Evolutionary conservation across 2,329 filamentous ascomycete genomes (phyloP), one percentile per base, ranked within the genome.

Genomic region (Exophiala mesophila): DNA sequence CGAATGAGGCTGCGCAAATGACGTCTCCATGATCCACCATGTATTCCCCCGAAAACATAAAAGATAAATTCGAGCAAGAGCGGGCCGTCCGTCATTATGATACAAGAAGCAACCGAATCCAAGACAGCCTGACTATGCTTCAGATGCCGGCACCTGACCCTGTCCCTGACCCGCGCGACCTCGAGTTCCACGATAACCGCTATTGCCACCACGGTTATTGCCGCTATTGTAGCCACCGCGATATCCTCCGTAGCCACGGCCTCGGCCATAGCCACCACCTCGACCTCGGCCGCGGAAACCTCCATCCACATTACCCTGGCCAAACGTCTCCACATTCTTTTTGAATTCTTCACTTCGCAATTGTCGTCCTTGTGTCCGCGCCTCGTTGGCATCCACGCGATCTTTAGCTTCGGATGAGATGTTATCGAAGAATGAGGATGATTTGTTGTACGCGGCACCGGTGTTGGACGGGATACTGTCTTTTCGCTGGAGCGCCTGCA

Each of bases 261-360:
- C 72, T 47, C 72, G 63, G 23, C 74, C 74, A 39, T 74, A 69
- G 18, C 83, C 82, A 36, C 84, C 77, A 16, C 86, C 85, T 44
- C 88, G 81, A 24, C 85, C 85, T 31, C 88, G 78, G 20, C 88
- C 86, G 38, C 88, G 82, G 65, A 82, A 92, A 51, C 85, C 83
- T 39, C 81, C 80, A 48, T 98, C 92, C 16, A 98, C 89, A 55
- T 88, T 96, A 39, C 89, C 89, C 63, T 97, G 89, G 6, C 92
- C 92, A 55, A 98, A 98, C 0, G 92, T 98, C 68, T 98, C 92
- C 60, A 98, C 85, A 62, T 97, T 97, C 69, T 88, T 88, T 63
- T 83, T 88, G 62, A 94, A 86, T 63, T 97, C 92, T 63, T 97
- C 88, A 28, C 82, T 83, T 40, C 92, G 82, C 80, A 92, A 94